Percentiles rank a stretch among this genome's conserved stretches.
phyloP scores from a whole-genome alignment of 2,329 filamentous ascomycete species.

The Ophiosphaerella herpotricha region DNA sequence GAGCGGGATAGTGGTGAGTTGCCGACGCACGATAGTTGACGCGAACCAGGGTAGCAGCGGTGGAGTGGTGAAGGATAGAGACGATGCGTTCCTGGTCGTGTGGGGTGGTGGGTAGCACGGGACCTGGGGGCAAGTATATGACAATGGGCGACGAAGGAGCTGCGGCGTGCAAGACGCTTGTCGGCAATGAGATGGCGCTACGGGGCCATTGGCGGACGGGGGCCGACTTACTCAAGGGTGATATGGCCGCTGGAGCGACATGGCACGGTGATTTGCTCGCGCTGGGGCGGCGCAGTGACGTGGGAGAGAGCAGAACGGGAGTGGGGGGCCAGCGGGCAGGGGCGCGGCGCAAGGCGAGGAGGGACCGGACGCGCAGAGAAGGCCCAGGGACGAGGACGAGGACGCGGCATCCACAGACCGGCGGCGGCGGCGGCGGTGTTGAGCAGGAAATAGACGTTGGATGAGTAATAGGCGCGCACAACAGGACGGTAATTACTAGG shows the following conservation, averaged over 20 bases:
- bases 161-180: conserved; percentile 42
- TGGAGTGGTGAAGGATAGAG: conserved; percentile 40
- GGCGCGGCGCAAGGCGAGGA: background rate
- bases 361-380: conserved; percentile 9
- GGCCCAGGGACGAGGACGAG: conserved; percentile 11
- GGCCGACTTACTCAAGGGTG: conserved; percentile 45
- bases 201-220: background rate
- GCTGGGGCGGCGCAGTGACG: conserved; percentile 21
- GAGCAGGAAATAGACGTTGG: background rate
- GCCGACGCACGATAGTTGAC: conserved; percentile 52
- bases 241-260: conserved; percentile 51
- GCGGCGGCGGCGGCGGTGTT: background rate
- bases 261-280: conserved; percentile 41
- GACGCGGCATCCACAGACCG: conserved; percentile 20
- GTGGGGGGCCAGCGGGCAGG: background rate
- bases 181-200: conserved; percentile 5
- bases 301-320: conserved; percentile 24
- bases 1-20: conserved; percentile 48
- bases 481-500: too few species aligned
- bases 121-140: conserved; percentile 52
- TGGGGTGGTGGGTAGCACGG: conserved; percentile 31
- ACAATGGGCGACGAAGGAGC: conserved; percentile 37
- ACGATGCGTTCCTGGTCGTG: conserved; percentile 40
- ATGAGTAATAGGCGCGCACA: too few species aligned
- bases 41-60: conserved; percentile 49